A percentile compares a stretch with the other conserved stretches of the same genome.
phyloP scores from a whole-genome alignment of 176 grass and related monocot species.

The Elaeis guineensis region DNA sequence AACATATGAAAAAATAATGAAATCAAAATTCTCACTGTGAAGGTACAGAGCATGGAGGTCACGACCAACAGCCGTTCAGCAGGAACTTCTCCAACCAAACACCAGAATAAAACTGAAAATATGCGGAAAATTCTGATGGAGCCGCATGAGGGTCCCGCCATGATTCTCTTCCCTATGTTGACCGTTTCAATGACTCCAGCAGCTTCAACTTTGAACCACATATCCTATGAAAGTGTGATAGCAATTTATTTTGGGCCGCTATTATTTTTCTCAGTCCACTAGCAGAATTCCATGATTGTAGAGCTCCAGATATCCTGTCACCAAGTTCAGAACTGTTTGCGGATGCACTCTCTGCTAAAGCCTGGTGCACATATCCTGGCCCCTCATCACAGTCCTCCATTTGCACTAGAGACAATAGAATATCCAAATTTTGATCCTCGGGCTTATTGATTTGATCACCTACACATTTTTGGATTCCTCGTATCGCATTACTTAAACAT shows the following conservation, averaged over 20 bases:
- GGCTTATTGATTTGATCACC: constrained; percentile 44
- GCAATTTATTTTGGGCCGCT: constrained; percentile 33
- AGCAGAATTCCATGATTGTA: constrained; percentile 55
- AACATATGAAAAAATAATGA: too few species aligned
- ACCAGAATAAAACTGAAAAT: too few species aligned
- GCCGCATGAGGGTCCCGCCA: too few species aligned
- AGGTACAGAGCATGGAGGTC: too few species aligned
- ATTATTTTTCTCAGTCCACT: constrained; percentile 43
- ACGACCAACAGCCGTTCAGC: too few species aligned
- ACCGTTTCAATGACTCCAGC: constrained; percentile 26
- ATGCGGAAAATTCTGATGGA: too few species aligned
- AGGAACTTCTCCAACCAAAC: too few species aligned
- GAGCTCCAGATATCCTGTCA: constrained; percentile 39
- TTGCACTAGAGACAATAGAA: constrained; percentile 44
- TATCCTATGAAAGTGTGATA: constrained; percentile 39
- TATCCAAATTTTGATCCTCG: constrained; percentile 62
- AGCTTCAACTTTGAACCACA: constrained; percentile 59
- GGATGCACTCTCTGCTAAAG: constrained; percentile 45
- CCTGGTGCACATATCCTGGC: constrained; percentile 32
- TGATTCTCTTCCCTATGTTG: not conserved
- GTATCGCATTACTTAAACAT: constrained; percentile 38
- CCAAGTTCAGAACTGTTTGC: constrained; percentile 37
- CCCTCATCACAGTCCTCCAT: constrained; percentile 28
- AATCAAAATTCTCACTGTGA: too few species aligned
- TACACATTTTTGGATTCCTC: constrained; percentile 41